Percentiles rank a stretch among this genome's conserved stretches.
Conservation (phyloP, 2,329 filamentous ascomycete species). For the Ascosphaera pollenicola region DNA sequence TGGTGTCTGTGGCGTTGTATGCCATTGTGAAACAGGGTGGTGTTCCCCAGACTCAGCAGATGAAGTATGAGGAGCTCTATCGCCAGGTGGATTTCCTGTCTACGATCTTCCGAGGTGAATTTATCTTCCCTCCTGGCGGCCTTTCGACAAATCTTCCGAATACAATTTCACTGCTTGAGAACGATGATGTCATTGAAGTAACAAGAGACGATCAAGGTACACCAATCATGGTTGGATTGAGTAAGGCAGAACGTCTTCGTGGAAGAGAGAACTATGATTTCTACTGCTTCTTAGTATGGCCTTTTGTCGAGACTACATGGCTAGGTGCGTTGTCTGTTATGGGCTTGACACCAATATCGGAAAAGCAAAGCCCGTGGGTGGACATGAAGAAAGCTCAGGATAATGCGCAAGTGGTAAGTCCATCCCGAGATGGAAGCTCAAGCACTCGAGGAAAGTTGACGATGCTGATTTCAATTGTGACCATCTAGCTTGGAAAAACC, state of each 20-base stretch:
- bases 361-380: conserved; percentile 50
- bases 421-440: not conserved
- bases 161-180: conserved; percentile 55
- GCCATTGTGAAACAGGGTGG: conserved; percentile 76
- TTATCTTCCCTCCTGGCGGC: conserved; percentile 84
- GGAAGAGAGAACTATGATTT: conserved; percentile 95
- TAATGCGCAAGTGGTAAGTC: conserved; percentile 52
- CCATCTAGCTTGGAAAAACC: conserved; percentile 65
- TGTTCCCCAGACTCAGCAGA: conserved; percentile 59
- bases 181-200: conserved; percentile 53
- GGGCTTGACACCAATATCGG: conserved; percentile 47
- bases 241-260: conserved; percentile 48
- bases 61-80: conserved; percentile 48
- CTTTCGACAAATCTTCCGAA: conserved; percentile 58
- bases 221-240: conserved; percentile 49
- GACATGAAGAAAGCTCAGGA: conserved; percentile 57
- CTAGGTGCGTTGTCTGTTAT: conserved; percentile 72
- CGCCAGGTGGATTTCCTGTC: conserved; percentile 77
- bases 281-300: conserved; percentile 97
- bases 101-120: conserved; percentile 78
- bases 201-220: conserved; percentile 31
- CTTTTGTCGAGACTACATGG: conserved; percentile 90
- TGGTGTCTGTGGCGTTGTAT: conserved; percentile 82
- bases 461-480: not conserved
- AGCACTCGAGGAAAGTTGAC: conserved; percentile 1